Percentiles rank a stretch among this genome's conserved stretches.
phyloP scores from a whole-genome alignment of 345 rosid species.

The Physaria fendleri region DNA sequence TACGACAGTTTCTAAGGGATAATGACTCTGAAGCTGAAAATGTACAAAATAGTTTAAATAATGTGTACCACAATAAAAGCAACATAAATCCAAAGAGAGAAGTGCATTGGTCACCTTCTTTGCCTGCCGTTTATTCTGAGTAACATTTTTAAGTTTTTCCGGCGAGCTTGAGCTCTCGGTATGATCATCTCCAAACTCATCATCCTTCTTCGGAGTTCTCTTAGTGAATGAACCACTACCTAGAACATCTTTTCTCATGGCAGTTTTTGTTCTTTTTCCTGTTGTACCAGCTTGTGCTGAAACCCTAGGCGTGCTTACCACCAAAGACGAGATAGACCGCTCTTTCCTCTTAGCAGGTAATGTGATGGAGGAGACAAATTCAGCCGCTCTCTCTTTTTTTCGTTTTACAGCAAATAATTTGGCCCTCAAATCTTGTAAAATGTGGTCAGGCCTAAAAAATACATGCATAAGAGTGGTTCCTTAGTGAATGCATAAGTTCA shows the following conservation, averaged over 20 bases:
- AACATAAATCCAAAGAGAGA: slow-evolving; percentile 14
- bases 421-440: slow-evolving; percentile 80
- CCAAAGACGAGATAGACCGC: slow-evolving; percentile 90
- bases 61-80: slow-evolving; percentile 8
- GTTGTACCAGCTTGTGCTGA: slow-evolving; percentile 57
- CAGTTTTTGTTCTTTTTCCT: slow-evolving; percentile 66
- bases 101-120: slow-evolving; percentile 22
- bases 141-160: slow-evolving; percentile 44
- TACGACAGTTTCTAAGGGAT: neutral
- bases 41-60: neutral
- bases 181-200: slow-evolving; percentile 46
- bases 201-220: slow-evolving; percentile 47
- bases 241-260: slow-evolving; percentile 48
- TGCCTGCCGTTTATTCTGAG: slow-evolving; percentile 67
- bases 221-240: slow-evolving; percentile 43
- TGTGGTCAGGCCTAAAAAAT: slow-evolving; percentile 79
- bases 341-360: slow-evolving; percentile 79
- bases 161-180: slow-evolving; percentile 60
- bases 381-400: slow-evolving; percentile 56
- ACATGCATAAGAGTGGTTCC: slow-evolving; percentile 10
- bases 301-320: slow-evolving; percentile 71
- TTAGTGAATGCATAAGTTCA: neutral
- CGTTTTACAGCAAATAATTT: slow-evolving; percentile 77
- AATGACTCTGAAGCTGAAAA: neutral
- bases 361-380: slow-evolving; percentile 46